These are phyloP conservation scores for Tuber brumale DNA, from an alignment of 495 filamentous ascomycete genomes.

Conservation along the genomic window DNA sequence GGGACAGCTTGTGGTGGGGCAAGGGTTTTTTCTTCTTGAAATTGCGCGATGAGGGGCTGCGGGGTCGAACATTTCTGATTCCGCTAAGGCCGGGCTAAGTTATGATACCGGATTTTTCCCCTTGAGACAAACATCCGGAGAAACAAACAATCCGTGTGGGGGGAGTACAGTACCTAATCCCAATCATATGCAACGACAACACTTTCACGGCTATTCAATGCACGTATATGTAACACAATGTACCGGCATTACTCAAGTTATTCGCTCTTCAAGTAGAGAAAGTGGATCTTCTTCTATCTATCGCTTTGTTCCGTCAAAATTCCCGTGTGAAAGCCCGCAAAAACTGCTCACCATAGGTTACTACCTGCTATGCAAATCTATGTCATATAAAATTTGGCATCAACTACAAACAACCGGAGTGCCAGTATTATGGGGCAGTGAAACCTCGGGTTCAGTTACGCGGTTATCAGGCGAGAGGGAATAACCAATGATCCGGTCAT, in stretches of 20 bases:
- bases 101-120: not conserved
- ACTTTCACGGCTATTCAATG: conserved; percentile 1
- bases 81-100: not conserved
- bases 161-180: not conserved
- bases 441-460: not conserved
- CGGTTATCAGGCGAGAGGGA: not conserved
- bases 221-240: not conserved
- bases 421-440: not conserved
- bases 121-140: not conserved
- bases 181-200: not conserved
- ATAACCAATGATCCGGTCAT: not conserved
- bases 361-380: not conserved
- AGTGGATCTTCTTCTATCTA: not conserved
- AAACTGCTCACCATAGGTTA: conserved; percentile 1
- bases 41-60: conserved; percentile 7
- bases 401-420: not conserved
- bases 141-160: not conserved
- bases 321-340: not conserved
- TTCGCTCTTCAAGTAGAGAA: not conserved
- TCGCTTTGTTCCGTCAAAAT: not conserved
- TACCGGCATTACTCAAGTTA: conserved; percentile 3
- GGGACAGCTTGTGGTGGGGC: conserved; percentile 6
- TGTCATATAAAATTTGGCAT: not conserved
- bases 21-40: conserved; percentile 3
- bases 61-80: not conserved